Percentiles rank a stretch among this genome's conserved stretches.
Evolutionary conservation across 202 grass and related monocot genomes (phyloP).

Genomic region (Brachypodium distachyon): DNA sequence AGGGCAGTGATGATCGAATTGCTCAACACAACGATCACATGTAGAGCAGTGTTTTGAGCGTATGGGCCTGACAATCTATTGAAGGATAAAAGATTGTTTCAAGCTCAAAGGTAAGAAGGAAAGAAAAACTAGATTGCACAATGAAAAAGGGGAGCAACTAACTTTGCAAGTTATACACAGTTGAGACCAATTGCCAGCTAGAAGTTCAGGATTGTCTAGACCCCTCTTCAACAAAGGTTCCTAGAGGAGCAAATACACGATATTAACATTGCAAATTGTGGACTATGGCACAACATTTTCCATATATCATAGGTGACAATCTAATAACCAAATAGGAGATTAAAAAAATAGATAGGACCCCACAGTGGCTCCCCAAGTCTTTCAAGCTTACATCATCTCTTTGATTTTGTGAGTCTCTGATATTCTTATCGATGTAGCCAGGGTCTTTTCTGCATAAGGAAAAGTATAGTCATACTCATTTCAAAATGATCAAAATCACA

Average conservation of each 20-base stretch:
- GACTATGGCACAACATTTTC: not conserved
- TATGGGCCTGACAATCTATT: constrained; percentile 86
- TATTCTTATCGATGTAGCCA: constrained; percentile 80
- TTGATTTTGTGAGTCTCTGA: constrained; percentile 71
- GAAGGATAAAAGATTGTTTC: constrained; percentile 22
- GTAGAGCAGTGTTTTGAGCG: constrained; percentile 97
- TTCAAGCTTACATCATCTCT: constrained; percentile 79
- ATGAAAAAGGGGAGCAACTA: constrained; percentile 2
- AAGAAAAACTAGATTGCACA: not conserved
- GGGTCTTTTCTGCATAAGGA: constrained; percentile 84
- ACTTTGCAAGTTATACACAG: constrained; percentile 97
- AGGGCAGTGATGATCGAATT: constrained; percentile 97
- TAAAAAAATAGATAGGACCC: not conserved
- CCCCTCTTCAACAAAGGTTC: constrained; percentile 87
- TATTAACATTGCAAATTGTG: constrained; percentile 10
- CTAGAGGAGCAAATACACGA: constrained; percentile 30
- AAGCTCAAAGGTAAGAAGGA: not conserved
- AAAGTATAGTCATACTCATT: not conserved
- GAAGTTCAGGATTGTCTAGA: constrained; percentile 60
- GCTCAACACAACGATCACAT: constrained; percentile 89
- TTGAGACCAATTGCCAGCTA: constrained; percentile 85
- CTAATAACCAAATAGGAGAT: not conserved
- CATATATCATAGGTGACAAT: not conserved
- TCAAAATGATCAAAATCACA: constrained; percentile 5
- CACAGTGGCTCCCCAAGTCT: constrained; percentile 5